These are phyloP conservation scores for Ophiognomonia clavigignenti-juglandacearum DNA, from an alignment of 2,329 filamentous ascomycete species.

Conservation along the genomic window DNA sequence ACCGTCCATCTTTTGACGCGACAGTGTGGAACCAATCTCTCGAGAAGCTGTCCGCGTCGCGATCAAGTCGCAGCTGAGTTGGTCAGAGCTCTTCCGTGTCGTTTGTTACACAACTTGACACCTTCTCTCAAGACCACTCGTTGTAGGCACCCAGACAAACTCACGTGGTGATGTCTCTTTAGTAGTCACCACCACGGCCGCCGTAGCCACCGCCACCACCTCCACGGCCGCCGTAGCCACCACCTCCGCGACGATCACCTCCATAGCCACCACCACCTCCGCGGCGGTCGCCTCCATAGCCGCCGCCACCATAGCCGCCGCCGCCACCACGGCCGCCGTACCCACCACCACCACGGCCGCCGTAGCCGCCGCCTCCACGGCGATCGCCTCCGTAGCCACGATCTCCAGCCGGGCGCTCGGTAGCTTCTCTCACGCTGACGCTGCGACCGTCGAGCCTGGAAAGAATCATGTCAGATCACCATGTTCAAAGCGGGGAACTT, in stretches of 20 bases:
- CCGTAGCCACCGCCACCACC: not conserved
- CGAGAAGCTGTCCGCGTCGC: too few relatives aligned
- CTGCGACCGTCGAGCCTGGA: not conserved
- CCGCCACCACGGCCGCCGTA: not conserved
- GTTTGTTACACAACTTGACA: too few relatives aligned
- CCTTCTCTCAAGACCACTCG: too few relatives aligned
- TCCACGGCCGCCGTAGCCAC: not conserved
- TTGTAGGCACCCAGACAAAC: too few relatives aligned
- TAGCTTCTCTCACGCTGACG: not conserved
- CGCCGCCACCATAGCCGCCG: not conserved
- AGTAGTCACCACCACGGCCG: not conserved
- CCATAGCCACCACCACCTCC: not conserved
- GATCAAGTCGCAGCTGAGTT: too few relatives aligned
- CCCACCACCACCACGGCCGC: not conserved
- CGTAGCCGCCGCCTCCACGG: not conserved
- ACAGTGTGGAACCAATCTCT: too few relatives aligned
- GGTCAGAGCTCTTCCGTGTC: too few relatives aligned
- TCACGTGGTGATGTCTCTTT: too few relatives aligned
- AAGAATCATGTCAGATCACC: not conserved
- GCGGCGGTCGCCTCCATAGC: not conserved
- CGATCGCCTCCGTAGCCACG: not conserved
- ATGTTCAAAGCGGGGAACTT: too few relatives aligned
- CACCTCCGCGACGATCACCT: not conserved
- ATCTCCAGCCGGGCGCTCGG: not conserved
- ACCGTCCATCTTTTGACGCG: too few relatives aligned